Conservation (phyloP, 441 rosid genomes). For the Gossypium lobatum region DNA sequence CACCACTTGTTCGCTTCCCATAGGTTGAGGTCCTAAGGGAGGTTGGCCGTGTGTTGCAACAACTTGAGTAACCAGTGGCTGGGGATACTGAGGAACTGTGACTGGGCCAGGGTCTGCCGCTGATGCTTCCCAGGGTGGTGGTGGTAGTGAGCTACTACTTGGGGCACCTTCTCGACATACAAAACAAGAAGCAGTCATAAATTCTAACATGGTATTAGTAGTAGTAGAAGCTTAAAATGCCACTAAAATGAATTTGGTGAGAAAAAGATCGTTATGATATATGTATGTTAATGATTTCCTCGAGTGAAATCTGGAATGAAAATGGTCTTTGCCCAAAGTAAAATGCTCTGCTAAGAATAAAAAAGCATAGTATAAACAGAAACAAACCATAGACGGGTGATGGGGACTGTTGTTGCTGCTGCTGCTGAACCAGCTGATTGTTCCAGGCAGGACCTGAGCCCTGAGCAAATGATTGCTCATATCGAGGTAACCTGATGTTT, state of each 20-base stretch:
- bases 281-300: too few species aligned
- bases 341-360: background rate
- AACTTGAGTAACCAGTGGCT: constrained; percentile 45
- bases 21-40: constrained; percentile 37
- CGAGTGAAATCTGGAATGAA: too few species aligned
- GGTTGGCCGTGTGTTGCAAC: constrained; percentile 43
- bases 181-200: constrained; percentile 20
- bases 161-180: constrained; percentile 54
- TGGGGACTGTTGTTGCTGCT: constrained; percentile 33
- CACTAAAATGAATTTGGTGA: background rate
- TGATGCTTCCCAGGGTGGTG: constrained; percentile 1
- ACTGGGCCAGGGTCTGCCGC: background rate
- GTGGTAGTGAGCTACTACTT: constrained; percentile 54
- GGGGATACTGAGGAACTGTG: constrained; percentile 47
- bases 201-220: background rate
- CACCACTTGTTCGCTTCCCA: constrained; percentile 38
- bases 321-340: background rate
- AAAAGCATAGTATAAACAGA: constrained; percentile 11
- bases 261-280: background rate
- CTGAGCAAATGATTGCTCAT: constrained; percentile 61
- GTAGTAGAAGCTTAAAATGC: background rate
- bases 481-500: constrained; percentile 51
- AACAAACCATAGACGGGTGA: constrained; percentile 67
- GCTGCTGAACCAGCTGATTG: constrained; percentile 54
- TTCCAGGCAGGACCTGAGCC: constrained; percentile 61